These are phyloP conservation scores for Acanthochlamys bracteata DNA, from an alignment of 106 monocot species.

Conservation along the genomic window DNA sequence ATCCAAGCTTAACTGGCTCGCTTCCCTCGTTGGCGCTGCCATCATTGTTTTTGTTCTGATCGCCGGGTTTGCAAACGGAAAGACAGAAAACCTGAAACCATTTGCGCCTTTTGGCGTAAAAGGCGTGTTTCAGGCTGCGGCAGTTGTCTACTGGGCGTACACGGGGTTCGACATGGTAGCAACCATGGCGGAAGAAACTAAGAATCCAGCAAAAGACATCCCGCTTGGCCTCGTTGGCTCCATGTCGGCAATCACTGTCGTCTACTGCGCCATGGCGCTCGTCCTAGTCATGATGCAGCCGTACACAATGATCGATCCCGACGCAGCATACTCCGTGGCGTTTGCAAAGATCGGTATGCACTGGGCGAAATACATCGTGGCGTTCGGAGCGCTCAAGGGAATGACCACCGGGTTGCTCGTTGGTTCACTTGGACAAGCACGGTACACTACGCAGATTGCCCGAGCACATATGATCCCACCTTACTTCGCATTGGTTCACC, in stretches of 20 bases:
- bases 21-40: not conserved
- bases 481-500: constrained; percentile 49
- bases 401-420: constrained; percentile 72
- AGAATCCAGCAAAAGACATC: not conserved
- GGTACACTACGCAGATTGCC: constrained; percentile 67
- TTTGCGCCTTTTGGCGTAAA: not conserved
- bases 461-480: constrained; percentile 57
- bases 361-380: constrained; percentile 78
- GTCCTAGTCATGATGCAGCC: constrained; percentile 8
- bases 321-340: constrained; percentile 67
- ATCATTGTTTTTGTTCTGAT: not conserved
- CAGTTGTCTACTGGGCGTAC: constrained; percentile 7
- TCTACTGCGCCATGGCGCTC: constrained; percentile 2
- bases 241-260: constrained; percentile 2
- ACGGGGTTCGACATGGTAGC: constrained; percentile 7
- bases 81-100: not conserved
- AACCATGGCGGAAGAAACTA: constrained; percentile 6
- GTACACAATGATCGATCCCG: constrained; percentile 44
- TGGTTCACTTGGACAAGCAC: constrained; percentile 39
- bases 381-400: constrained; percentile 78
- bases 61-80: not conserved
- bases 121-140: constrained; percentile 2
- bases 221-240: constrained; percentile 1
- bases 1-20: not conserved
- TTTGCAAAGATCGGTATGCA: constrained; percentile 64